Evolutionary conservation across 2,329 filamentous ascomycete species (phyloP), one percentile per base, ranked within the genome.

Genomic region (Aspergillus arachidicola): DNA sequence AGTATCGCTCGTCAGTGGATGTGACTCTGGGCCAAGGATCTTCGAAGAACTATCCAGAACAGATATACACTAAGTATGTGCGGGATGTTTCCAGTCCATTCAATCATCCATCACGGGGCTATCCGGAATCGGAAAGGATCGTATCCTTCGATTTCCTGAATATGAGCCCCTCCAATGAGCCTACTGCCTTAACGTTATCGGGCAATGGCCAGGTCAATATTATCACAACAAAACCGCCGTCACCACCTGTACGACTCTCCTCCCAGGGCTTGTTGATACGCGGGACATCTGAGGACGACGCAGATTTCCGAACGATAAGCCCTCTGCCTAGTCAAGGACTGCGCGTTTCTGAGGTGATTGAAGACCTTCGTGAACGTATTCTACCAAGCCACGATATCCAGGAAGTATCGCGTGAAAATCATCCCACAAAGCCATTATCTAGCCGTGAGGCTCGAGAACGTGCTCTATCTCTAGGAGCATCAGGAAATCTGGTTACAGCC

Each of bases 81-180:
- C 78, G 81, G 41, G 80, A 82, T 55, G 73, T 83, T 12, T 75
- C 74, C 48, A 71, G 70, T 61, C 82, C 85, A 1, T 83, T 76
- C 67, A 79, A 84, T 61, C 79, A 83, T 57, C 76, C 78, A 14
- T 72, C 77, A 19, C 76, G 80, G 36, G 76, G 77, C 0, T 77
- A 78, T 48, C 75, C 78, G n/a, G 80, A 83, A 43, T 80, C 81
- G 19, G 75, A 81, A 32, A 79, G 83, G 21, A 76, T 87, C 21
- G 83, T 88, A 19, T 85, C 86, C 0, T 89, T 88, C 68, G 87
- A 89, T 67, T 89, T 87, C 73, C 80, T 87, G 62, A 82, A 82
- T 54, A 72, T 81, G 50, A 80, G 78, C 41, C 76, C 76, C 16
- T 78, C 79, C 5, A 74, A 77, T n/a, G 82, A 83, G 46, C 82